Percentiles rank a stretch among this genome's conserved stretches.
Conservation (phyloP, 1,284 basidiomycete species). For the Microbotryum scabiosae region DNA sequence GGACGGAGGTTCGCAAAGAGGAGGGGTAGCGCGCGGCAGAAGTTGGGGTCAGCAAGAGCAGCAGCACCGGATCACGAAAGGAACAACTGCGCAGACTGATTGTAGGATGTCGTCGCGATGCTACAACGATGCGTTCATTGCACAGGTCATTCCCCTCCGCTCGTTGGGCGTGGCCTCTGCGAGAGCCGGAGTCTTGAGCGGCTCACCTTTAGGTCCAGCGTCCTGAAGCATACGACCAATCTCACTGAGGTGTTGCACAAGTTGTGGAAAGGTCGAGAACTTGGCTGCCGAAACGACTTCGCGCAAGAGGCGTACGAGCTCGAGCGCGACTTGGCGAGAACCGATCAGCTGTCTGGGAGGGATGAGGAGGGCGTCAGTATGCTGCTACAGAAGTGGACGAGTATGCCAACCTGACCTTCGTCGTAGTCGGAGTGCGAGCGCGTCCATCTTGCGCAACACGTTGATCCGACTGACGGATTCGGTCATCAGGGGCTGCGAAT, state of each 20-base stretch:
- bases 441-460: slow-evolving; percentile 19
- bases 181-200: background rate
- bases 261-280: slow-evolving; percentile 78
- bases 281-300: slow-evolving; percentile 79
- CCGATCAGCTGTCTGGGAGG: slow-evolving; percentile 69
- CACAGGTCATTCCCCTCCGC: no score
- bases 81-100: no score
- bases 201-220: slow-evolving; percentile 82
- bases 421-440: slow-evolving; percentile 13
- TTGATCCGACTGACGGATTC: slow-evolving; percentile 18
- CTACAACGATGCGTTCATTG: no score
- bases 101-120: no score
- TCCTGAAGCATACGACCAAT: slow-evolving; percentile 73
- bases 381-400: background rate
- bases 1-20: background rate
- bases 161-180: no score
- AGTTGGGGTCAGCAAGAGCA: background rate
- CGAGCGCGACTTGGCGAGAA: slow-evolving; percentile 75
- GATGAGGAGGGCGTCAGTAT: background rate
- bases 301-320: slow-evolving; percentile 77
- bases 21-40: no score
- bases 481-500: slow-evolving; percentile 2
- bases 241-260: slow-evolving; percentile 68
- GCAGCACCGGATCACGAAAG: no score
- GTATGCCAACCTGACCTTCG: slow-evolving; percentile 9